Evolutionary conservation across 345 rosid species (phyloP), one percentile per base, ranked within the genome.

Genomic region (Boechera stricta): DNA sequence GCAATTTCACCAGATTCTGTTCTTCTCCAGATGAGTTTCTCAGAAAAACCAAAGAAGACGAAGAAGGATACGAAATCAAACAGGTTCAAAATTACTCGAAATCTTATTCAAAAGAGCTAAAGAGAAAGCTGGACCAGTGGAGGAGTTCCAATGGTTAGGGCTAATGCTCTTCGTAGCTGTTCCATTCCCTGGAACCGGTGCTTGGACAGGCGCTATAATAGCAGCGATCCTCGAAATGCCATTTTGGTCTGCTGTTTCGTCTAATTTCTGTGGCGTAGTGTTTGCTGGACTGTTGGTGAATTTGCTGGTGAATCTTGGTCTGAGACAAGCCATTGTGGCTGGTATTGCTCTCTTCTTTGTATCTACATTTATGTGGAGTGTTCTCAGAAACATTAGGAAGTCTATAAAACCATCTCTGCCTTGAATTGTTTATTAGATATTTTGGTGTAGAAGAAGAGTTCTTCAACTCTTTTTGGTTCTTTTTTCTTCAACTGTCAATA

Each of bases 111-210:
- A 86, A 77, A 87, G 83, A 63, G 92, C 91, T 47, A 90, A 90
- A 75, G 81, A 83, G 85, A 94, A 90, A 81, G 94, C 93, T 73
- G 93, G 88, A n/a, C 97, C 95, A 2, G 92, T 91, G 53, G 90
- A 91, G 68, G 98, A 94, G 84, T 91, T 91, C 69, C 93, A 87
- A 55, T 91, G 97, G 96, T 84, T 94, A 31, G 98, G 97, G 0
- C 82, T 94, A 51, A 94, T 92, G 98, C 97, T 92, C 33, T 92
- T 94, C 61, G 97, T 94, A 79, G 92, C 98, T 32, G 97, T 94
- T 74, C 98, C 95, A 32, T 94, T 94, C 74, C 97, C 95, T 71
- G 97, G 97, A 66, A 92, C 98, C 0, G 98, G 98, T 71, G 93
- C 94, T 29, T 91, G 98, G 98, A 94, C 96, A 1, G 97, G 98